Evolutionary conservation across 208 protist species (phyloP).

Genomic region (Wallacemonas sp.): DNA sequence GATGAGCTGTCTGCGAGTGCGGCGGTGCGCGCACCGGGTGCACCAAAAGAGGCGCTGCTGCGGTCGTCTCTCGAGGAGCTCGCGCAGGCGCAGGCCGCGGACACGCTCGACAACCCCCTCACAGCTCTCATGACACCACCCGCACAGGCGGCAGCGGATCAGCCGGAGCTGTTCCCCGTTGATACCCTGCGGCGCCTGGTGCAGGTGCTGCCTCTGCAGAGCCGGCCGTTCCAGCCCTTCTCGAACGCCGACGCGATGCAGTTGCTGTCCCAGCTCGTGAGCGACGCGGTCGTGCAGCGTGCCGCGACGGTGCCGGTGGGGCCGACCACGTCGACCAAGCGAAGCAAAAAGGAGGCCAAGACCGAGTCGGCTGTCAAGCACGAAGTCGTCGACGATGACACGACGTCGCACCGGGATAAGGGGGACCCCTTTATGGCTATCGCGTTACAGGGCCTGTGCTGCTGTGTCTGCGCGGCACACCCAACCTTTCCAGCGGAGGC

Average conservation of each 20-base stretch:
- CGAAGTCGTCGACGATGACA: not conserved
- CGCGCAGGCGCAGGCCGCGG: not conserved
- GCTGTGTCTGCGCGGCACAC: conserved; percentile 53
- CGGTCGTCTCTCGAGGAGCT: conserved; percentile 9
- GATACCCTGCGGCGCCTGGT: not conserved
- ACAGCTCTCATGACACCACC: not conserved
- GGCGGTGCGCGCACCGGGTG: not conserved
- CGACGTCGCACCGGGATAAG: not conserved
- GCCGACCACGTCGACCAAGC: not conserved
- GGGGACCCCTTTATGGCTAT: not conserved
- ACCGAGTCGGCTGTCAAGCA: not conserved
- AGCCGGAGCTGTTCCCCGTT: not conserved
- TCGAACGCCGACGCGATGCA: not conserved
- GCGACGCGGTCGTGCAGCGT: not conserved
- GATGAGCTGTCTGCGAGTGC: not conserved
- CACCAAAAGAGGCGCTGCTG: not conserved
- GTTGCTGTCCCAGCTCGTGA: conserved; percentile 6
- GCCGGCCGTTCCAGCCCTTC: not conserved
- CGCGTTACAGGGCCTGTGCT: conserved; percentile 39
- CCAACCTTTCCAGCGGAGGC: conserved; percentile 44
- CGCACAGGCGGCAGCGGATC: not conserved
- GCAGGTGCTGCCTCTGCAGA: conserved; percentile 10
- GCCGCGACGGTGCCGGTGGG: not conserved
- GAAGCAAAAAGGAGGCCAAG: not conserved
- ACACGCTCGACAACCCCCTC: conserved; percentile 14